phyloP scores from a whole-genome alignment of 306 rosid species.

The Prinsepia uniflora region DNA sequence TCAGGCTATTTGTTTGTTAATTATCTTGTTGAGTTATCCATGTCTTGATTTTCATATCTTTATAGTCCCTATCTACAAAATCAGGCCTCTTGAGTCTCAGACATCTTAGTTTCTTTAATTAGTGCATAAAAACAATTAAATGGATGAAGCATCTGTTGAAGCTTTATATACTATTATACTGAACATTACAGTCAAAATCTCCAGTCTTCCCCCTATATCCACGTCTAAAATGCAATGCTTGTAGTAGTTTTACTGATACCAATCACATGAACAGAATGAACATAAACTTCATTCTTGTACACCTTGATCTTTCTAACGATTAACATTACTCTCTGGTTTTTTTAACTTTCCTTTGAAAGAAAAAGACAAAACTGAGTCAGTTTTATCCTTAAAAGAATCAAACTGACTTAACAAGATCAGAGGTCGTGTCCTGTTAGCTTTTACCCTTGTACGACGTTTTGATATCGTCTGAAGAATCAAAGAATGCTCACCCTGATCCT shows the following conservation, averaged over 20 bases:
- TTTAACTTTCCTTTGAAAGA: no score
- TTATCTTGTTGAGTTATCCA: not conserved
- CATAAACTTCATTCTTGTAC: conserved; percentile 18
- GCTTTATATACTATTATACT: conserved; percentile 1
- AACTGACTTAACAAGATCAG: no score
- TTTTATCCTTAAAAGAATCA: no score
- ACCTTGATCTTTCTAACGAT: conserved; percentile 19
- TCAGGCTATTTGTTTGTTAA: not conserved
- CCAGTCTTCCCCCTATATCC: not conserved
- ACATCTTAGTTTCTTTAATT: not conserved
- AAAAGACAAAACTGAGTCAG: no score
- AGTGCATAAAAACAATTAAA: not conserved
- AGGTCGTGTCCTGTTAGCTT: no score
- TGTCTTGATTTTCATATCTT: not conserved
- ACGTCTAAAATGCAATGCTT: not conserved
- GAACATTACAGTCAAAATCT: not conserved
- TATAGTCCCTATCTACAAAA: not conserved
- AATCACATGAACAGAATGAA: not conserved
- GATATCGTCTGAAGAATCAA: no score
- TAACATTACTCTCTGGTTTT: conserved; percentile 17
- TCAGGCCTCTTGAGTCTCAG: not conserved
- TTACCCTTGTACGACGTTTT: no score
- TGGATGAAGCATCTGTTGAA: not conserved
- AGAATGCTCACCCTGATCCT: no score
- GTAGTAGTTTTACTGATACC: not conserved